Conservation (phyloP, 176 grass and related monocot species). For the Themeda triandra region DNA sequence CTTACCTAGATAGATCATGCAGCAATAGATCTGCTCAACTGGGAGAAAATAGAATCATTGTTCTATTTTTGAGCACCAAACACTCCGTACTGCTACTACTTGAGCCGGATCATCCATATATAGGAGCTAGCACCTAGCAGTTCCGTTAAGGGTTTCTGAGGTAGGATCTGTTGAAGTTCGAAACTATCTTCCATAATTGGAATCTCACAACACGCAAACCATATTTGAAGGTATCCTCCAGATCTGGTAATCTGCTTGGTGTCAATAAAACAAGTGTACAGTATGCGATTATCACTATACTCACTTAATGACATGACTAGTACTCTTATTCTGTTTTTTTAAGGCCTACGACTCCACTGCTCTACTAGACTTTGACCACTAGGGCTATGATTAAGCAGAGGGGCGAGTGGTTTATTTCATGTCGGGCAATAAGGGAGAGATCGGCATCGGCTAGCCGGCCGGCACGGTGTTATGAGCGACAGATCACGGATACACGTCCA, state of each 20-base stretch:
- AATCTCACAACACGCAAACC: background rate
- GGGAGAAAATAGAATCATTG: background rate
- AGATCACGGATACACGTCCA: background rate
- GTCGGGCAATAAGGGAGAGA: background rate
- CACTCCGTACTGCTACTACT: background rate
- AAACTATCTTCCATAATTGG: background rate
- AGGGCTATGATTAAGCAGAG: background rate
- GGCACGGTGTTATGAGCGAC: background rate
- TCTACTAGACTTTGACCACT: background rate
- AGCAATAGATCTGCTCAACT: background rate
- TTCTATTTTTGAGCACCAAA: constrained; percentile 18
- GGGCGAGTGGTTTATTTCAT: background rate
- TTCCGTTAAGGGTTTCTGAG: background rate
- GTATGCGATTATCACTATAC: background rate
- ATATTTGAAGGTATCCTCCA: background rate
- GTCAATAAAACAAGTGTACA: background rate
- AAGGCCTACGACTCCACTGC: background rate
- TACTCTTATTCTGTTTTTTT: background rate
- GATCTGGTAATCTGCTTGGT: background rate
- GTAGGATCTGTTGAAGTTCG: background rate
- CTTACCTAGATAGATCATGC: background rate
- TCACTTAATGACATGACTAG: background rate
- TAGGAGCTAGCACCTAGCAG: background rate
- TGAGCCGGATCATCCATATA: background rate
- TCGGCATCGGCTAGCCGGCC: background rate